Conservation (phyloP, 176 grass and related monocot species). For the Juncus inflexus region DNA sequence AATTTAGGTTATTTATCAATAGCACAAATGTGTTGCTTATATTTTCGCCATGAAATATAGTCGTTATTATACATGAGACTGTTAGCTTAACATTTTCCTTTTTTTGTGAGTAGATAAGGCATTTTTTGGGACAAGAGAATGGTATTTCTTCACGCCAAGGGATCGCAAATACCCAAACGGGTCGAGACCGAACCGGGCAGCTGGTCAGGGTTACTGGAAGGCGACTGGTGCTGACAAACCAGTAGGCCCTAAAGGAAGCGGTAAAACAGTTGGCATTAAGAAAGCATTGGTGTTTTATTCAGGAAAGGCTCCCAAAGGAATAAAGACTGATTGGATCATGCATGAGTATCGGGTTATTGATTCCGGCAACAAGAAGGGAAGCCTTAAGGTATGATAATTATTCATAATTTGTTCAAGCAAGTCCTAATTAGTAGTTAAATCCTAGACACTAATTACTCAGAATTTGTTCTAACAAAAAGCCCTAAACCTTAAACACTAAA, state of each 20-base stretch:
- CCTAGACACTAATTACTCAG: too few relatives aligned
- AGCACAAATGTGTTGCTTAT: neutral
- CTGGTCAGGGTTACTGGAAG: slow-evolving; percentile 69
- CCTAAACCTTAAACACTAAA: too few relatives aligned
- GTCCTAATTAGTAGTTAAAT: too few relatives aligned
- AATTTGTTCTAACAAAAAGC: too few relatives aligned
- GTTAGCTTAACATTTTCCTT: neutral
- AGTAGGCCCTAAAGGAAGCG: slow-evolving; percentile 22
- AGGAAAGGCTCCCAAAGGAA: slow-evolving; percentile 49
- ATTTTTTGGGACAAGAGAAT: slow-evolving; percentile 64
- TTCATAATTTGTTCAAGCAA: too few relatives aligned
- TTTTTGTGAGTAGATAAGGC: slow-evolving; percentile 28
- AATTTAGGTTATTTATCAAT: neutral
- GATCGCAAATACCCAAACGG: slow-evolving; percentile 92
- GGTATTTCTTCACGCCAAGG: slow-evolving; percentile 90
- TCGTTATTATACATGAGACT: too few relatives aligned
- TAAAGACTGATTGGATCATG: slow-evolving; percentile 96
- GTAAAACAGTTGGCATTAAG: slow-evolving; percentile 45
- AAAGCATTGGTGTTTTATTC: slow-evolving; percentile 84
- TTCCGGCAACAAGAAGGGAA: slow-evolving; percentile 25
- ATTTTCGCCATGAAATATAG: too few relatives aligned
- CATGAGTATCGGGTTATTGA: slow-evolving; percentile 70
- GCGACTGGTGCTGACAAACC: slow-evolving; percentile 82
- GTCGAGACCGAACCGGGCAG: slow-evolving; percentile 53
- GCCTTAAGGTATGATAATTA: slow-evolving; percentile 41